Base-by-base conservation (phyloP, 148 eudicot species). In the Mesembryanthemum crystallinum region DNA sequence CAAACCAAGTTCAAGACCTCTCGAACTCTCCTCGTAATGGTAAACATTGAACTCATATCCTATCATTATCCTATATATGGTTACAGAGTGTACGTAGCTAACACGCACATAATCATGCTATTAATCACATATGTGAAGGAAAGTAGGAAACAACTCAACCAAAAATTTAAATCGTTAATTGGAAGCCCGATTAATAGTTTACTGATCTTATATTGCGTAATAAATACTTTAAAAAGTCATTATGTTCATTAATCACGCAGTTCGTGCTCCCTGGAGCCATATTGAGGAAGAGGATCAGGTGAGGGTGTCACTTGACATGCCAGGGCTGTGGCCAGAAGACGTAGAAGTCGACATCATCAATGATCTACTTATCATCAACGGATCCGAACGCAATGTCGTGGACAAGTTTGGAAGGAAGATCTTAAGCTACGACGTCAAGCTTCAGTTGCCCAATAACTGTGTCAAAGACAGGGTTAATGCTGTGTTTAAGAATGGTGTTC, bases 401-500 rank as follows among this genome's bases (percentile, higher is more conserved):
- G 74, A 71, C 37, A 45, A 62, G 32, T 71, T 55, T 11, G 74
- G 74, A 5, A 71, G 58, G 49, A 71, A 71, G 73, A 6, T 71
- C 13, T 71, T 71, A 6, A 71, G 74, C 30, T 20, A 5, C 2
- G 74, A 71, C 27, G 58, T 45, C 47, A 71, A 43, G 8, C 29
- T 71, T 71, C 74, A 71, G 12, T 17, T 71, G 11, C 74, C 74
- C 21, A 33, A 21, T 10, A 71, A 71, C 58, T 54, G 47, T 12
- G 57, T 45, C 61, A 71, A 55, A 12, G 74, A 71, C 33, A 63
- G 51, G 64, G 37, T 37, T 5, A 32, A 7, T 4, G 74, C 64
- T 33, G 74, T 55, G 74, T 55, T 71, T 55, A 71, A 71, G 49
- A 71, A 71, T 71, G 74, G 74, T 23, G 74, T 55, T 23, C 74